These are phyloP conservation scores for Schoenoplectus triqueter DNA, from an alignment of 202 grass and related monocot species.

Conservation along the genomic window DNA sequence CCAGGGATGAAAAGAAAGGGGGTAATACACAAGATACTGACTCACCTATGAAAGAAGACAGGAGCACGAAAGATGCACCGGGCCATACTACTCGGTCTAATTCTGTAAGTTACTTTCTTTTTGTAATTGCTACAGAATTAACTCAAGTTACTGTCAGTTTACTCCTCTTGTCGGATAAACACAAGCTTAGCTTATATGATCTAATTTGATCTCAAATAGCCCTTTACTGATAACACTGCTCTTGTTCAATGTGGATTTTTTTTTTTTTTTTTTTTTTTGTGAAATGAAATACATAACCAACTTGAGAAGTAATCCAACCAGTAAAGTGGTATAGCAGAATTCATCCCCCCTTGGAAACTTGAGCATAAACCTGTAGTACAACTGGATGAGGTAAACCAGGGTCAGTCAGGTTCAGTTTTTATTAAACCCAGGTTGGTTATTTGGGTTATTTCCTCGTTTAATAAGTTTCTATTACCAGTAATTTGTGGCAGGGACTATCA, in stretches of 20 bases:
- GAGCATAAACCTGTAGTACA: not conserved
- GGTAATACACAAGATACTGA: slow-evolving; percentile 71
- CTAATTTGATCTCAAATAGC: slow-evolving; percentile 13
- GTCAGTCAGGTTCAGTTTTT: not conserved
- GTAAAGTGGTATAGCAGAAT: not conserved
- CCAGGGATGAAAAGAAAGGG: slow-evolving; percentile 84
- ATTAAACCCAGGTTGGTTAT: not conserved
- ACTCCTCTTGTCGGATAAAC: not conserved
- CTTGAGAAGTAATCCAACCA: not conserved
- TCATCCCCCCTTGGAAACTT: not conserved
- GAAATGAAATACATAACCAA: not conserved
- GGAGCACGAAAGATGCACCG: slow-evolving; percentile 45
- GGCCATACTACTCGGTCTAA: slow-evolving; percentile 56
- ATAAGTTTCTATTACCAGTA: not conserved
- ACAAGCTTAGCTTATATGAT: not conserved
- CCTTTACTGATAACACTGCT: not conserved
- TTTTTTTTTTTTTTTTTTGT: slow-evolving; percentile 16
- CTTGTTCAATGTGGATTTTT: not conserved
- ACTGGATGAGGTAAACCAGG: not conserved
- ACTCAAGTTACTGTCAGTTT: not conserved
- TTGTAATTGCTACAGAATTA: not conserved
- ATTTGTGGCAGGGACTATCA: not conserved
- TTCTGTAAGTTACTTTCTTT: slow-evolving; percentile 47
- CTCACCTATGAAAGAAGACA: slow-evolving; percentile 66
- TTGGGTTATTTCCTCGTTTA: not conserved